Conservation (phyloP, 1,284 basidiomycete genomes). For the Marasmius tenuissimus region DNA sequence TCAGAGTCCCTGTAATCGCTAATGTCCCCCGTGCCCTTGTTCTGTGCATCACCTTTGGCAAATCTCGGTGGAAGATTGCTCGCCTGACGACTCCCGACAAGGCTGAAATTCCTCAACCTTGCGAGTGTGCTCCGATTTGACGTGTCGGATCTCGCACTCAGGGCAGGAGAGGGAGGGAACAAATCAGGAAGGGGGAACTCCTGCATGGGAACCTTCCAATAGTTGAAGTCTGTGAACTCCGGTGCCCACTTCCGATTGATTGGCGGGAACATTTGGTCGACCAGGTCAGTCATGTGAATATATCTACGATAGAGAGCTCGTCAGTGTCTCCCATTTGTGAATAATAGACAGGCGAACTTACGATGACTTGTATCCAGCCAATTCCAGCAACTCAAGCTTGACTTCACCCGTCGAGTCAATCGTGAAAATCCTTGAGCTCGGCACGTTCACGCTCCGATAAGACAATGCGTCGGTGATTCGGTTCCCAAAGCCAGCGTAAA, state of each 20-base stretch:
- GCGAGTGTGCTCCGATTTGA: slow-evolving; percentile 72
- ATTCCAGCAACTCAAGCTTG: slow-evolving; percentile 94
- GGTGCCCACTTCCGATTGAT: slow-evolving; percentile 86
- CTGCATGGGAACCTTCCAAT: slow-evolving; percentile 83
- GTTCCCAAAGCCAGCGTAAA: slow-evolving; percentile 99
- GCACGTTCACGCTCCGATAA: slow-evolving; percentile 94
- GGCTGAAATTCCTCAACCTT: slow-evolving; percentile 79
- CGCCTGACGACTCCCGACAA: slow-evolving; percentile 54
- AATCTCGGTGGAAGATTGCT: slow-evolving; percentile 24
- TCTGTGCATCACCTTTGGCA: slow-evolving; percentile 19
- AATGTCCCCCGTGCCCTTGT: neutral
- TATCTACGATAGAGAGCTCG: slow-evolving; percentile 47
- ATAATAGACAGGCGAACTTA: slow-evolving; percentile 39
- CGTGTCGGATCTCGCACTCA: slow-evolving; percentile 89
- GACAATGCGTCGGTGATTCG: slow-evolving; percentile 97
- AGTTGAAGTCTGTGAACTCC: slow-evolving; percentile 97
- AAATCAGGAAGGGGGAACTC: slow-evolving; percentile 87
- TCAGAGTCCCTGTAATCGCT: neutral
- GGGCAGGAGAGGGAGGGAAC: slow-evolving; percentile 87
- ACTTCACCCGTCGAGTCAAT: slow-evolving; percentile 96
- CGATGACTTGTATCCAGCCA: slow-evolving; percentile 97
- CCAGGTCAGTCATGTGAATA: slow-evolving; percentile 97
- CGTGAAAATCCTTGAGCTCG: slow-evolving; percentile 95
- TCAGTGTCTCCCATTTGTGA: neutral
- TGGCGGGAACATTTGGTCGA: slow-evolving; percentile 99